phyloP scores from a whole-genome alignment of 257 asterid species.

The Jacaranda copaia region DNA sequence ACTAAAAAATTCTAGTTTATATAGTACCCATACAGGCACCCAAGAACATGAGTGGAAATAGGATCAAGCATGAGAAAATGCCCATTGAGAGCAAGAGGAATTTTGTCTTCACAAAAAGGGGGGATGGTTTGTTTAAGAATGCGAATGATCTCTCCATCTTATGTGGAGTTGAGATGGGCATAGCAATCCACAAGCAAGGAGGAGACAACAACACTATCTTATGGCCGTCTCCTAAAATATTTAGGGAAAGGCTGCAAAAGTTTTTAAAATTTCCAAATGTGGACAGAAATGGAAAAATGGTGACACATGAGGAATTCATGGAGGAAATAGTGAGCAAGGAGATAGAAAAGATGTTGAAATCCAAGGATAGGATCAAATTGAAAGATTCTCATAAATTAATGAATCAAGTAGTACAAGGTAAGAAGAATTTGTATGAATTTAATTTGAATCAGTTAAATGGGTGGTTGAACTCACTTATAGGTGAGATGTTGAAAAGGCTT shows the following conservation, averaged over 20 bases:
- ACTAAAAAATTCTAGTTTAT: too few species aligned
- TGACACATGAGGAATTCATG: background rate
- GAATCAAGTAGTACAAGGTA: background rate
- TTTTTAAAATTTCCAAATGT: background rate
- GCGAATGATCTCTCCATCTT: too few species aligned
- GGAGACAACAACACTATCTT: background rate
- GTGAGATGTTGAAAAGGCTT: background rate
- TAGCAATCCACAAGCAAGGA: too few species aligned
- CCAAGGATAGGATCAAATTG: background rate
- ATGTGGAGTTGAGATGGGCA: too few species aligned
- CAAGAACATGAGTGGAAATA: too few species aligned
- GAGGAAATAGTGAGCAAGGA: background rate
- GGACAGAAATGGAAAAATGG: background rate
- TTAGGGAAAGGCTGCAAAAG: background rate
- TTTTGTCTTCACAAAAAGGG: too few species aligned
- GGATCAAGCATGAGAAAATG: too few species aligned
- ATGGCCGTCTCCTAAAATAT: background rate
- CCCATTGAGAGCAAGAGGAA: too few species aligned
- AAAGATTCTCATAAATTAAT: background rate
- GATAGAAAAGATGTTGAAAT: background rate
- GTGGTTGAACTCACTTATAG: background rate
- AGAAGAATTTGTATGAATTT: background rate
- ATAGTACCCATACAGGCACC: too few species aligned
- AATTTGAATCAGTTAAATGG: background rate
- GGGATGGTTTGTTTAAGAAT: too few species aligned